These are phyloP conservation scores for Lithohypha guttulata DNA, from an alignment of 2,329 filamentous ascomycete species.

Conservation along the genomic window DNA sequence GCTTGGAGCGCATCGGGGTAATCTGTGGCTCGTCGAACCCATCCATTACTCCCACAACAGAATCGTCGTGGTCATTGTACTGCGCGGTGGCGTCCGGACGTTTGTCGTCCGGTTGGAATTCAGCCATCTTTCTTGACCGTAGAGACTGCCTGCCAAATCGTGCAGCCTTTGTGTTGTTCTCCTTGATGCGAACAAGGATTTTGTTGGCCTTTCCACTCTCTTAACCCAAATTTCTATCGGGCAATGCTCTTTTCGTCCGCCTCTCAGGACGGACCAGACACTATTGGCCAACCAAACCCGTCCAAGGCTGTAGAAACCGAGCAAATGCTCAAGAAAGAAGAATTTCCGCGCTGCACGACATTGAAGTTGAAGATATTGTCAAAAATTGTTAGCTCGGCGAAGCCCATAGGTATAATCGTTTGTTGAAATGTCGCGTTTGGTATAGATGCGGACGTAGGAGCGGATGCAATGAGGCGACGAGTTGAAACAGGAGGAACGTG, in stretches of 20 bases:
- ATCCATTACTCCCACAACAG: slow-evolving; percentile 9
- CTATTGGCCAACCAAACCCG: slow-evolving; percentile 36
- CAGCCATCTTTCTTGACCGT: neutral
- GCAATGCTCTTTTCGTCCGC: slow-evolving; percentile 37
- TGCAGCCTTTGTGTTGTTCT: neutral
- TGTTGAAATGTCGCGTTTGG: no score
- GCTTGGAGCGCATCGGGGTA: slow-evolving; percentile 17
- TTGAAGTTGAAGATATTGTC: slow-evolving; percentile 4
- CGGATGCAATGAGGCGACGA: no score
- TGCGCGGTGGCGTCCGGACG: no score
- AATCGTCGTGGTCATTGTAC: slow-evolving; percentile 5
- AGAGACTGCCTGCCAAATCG: neutral
- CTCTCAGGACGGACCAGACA: slow-evolving; percentile 40
- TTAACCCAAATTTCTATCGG: neutral
- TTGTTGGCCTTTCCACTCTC: neutral
- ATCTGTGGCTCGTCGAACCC: slow-evolving; percentile 19
- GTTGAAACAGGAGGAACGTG: no score
- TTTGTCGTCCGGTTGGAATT: no score
- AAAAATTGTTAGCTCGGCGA: slow-evolving; percentile 20
- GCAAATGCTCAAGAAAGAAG: slow-evolving; percentile 6
- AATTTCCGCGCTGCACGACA: slow-evolving; percentile 12
- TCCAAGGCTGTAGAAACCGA: neutral
- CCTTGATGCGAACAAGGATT: neutral
- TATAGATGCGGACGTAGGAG: no score
- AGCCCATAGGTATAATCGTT: slow-evolving; percentile 8